Conservation (phyloP, 1,139 yeast genomes). For the Nakaseomyces kungkrabaensis region DNA sequence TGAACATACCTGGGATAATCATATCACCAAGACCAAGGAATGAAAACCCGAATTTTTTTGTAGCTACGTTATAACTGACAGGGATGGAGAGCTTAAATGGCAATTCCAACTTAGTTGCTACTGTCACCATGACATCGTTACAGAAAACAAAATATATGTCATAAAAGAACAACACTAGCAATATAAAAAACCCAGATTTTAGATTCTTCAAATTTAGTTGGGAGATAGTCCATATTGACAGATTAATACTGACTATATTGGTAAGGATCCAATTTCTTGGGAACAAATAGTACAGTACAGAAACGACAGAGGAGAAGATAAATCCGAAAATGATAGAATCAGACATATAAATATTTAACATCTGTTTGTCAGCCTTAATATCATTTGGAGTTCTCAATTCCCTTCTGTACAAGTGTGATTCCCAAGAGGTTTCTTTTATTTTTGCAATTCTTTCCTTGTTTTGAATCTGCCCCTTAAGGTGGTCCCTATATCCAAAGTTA, state of each 20-base stretch:
- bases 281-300: conserved; percentile 5
- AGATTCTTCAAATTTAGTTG: conserved; percentile 33
- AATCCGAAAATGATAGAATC: conserved; percentile 8
- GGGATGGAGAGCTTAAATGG: conserved; percentile 32
- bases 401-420: conserved; percentile 8
- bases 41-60: conserved; percentile 24
- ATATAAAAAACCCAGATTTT: conserved; percentile 36
- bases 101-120: conserved; percentile 46
- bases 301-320: conserved; percentile 5
- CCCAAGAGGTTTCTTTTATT: conserved; percentile 9
- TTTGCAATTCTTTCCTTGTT: conserved; percentile 10
- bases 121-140: conserved; percentile 52
- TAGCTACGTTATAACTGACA: conserved; percentile 7
- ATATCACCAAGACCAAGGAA: conserved; percentile 38
- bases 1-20: conserved; percentile 30
- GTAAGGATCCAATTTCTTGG: conserved; percentile 16
- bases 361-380: conserved; percentile 38
- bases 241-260: conserved; percentile 15
- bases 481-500: conserved; percentile 15
- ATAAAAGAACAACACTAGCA: conserved; percentile 45
- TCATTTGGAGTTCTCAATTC: conserved; percentile 37
- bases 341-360: conserved; percentile 30
- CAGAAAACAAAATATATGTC: conserved; percentile 62
- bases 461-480: conserved; percentile 8
- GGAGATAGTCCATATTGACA: conserved; percentile 17